phyloP scores from a whole-genome alignment of 1,284 basidiomycete species.

The Cronartium ribicola region DNA sequence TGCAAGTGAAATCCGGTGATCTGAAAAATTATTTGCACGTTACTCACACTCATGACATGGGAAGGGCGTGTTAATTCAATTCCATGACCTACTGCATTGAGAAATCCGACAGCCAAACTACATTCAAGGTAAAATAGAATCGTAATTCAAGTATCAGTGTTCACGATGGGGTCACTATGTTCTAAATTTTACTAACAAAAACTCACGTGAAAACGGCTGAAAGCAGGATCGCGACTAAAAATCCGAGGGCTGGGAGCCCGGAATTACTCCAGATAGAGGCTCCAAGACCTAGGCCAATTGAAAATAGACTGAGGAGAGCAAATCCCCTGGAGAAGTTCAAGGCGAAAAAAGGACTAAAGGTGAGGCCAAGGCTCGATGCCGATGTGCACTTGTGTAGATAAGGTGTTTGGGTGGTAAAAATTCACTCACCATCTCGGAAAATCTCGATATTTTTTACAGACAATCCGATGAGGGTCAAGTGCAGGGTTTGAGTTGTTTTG shows the following conservation, averaged over 20 bases:
- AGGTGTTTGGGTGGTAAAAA: neutral
- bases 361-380: neutral
- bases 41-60: no score
- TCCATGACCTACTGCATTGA: neutral
- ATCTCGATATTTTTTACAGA: slow-evolving; percentile 31
- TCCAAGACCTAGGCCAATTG: slow-evolving; percentile 14
- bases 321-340: slow-evolving; percentile 12
- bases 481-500: neutral
- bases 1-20: slow-evolving; percentile 12
- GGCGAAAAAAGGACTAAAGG: neutral
- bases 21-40: no score
- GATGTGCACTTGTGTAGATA: neutral
- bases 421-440: slow-evolving; percentile 26
- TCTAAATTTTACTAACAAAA: neutral
- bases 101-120: neutral
- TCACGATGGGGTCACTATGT: neutral
- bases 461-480: slow-evolving; percentile 17
- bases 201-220: slow-evolving; percentile 35
- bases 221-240: slow-evolving; percentile 21
- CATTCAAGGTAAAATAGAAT: neutral
- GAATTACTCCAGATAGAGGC: slow-evolving; percentile 12
- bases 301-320: slow-evolving; percentile 7
- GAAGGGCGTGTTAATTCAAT: neutral
- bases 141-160: neutral
- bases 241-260: slow-evolving; percentile 13